Evolutionary conservation across 352 stramenopile species (phyloP).

Genomic region (Pythium biforme): DNA sequence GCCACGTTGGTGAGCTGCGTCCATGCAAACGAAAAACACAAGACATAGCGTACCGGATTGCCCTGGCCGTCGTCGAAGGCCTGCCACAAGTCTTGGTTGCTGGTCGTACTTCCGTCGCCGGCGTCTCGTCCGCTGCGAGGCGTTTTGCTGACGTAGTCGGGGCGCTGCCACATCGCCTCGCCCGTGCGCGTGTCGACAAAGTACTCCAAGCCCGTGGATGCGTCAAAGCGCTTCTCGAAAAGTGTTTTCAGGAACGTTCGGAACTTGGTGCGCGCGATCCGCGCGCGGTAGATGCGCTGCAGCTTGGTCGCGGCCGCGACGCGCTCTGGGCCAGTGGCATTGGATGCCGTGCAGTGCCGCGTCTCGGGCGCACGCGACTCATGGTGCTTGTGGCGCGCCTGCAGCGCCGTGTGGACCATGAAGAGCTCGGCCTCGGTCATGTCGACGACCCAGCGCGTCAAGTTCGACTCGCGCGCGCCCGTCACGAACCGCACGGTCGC

Average conservation of each 20-base stretch:
- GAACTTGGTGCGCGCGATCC: constrained; percentile 65
- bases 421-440: constrained; percentile 58
- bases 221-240: constrained; percentile 53
- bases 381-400: constrained; percentile 35
- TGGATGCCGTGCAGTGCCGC: constrained; percentile 43
- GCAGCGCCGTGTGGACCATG: constrained; percentile 47
- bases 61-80: constrained; percentile 56
- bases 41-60: constrained; percentile 47
- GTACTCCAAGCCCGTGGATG: constrained; percentile 40
- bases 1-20: neutral
- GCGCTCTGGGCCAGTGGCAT: constrained; percentile 65
- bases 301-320: constrained; percentile 55
- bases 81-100: constrained; percentile 43
- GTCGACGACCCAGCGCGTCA: constrained; percentile 47
- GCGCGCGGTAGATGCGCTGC: constrained; percentile 67
- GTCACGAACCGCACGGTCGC: constrained; percentile 54
- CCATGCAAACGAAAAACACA: neutral
- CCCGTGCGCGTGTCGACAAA: constrained; percentile 68
- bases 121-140: constrained; percentile 20
- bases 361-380: constrained; percentile 2
- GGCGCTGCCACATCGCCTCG: constrained; percentile 55
- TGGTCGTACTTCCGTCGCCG: neutral
- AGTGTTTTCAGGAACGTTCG: constrained; percentile 50
- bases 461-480: constrained; percentile 17
- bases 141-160: constrained; percentile 24